Evolutionary conservation across 805 yeast genomes (phyloP), one percentile per base, ranked within the genome.

Genomic region (Metschnikowia proteae): DNA sequence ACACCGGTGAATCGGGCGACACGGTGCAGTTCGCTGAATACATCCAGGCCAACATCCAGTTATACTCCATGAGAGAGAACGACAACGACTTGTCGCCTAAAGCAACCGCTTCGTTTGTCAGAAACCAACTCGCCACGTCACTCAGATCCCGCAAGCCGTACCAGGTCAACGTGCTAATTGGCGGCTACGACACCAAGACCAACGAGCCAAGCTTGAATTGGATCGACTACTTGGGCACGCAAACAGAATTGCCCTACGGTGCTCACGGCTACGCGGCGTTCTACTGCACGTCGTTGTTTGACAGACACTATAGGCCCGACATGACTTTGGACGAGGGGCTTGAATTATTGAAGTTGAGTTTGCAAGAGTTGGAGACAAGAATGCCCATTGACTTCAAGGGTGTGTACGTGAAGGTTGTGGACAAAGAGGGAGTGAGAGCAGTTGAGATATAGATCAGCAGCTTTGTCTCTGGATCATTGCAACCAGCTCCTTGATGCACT

Each of bases 191-290:
- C 60, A 67, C 70, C 11, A 79, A 76, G 54, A 74, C 74, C 6
- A 66, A 75, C 36, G 74, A 71, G 51, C 89, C 97, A 35, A 73
- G 79, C 45, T 76, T 94, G 60, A 84, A 86, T 62, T 89, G 92
- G 84, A 86, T 94, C 57, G 99, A 94, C 65, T 94, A 94, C 66
- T 73, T 94, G 56, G 99, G 99, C 6, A 88, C 99, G 2, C 82
- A 84, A 56, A 96, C 84, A 11, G 88, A 84, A 52, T 75, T 94
- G 50, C 98, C 99, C 11, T 94, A 94, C 64, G 96, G 95, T 13
- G 98, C 98, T 1, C 99, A 94, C 66, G 99, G 99, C 9, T 94
- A 94, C 63, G 96, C 98, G n/a, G 96, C 95, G 1, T 94, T 92
- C 69, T 94, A 94, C 67, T 83, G 96, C 30, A 79, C 89, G 67